Percentiles rank a stretch among this genome's conserved stretches.
Evolutionary conservation across 441 rosid genomes (phyloP).

Genomic region (Euphorbia schlechtendalii): DNA sequence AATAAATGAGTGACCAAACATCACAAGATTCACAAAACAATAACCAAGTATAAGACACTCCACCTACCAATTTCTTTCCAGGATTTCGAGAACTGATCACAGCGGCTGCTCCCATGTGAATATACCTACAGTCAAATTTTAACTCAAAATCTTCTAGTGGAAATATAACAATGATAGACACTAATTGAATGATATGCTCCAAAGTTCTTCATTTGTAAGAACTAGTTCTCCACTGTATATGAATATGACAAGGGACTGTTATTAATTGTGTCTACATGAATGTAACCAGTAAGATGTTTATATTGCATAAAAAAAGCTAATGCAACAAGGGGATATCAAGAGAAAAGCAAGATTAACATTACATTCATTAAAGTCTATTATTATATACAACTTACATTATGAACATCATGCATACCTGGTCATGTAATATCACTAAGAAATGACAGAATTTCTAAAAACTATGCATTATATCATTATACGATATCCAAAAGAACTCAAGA

Average conservation of each 20-base stretch:
- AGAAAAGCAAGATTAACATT: not conserved
- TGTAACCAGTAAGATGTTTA: not conserved
- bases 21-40: slow-evolving; percentile 1
- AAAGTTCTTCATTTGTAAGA: not conserved
- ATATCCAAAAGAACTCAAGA: not conserved
- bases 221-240: not conserved
- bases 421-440: not conserved
- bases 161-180: not conserved
- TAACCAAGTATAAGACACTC: no score
- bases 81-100: slow-evolving; percentile 46
- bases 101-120: slow-evolving; percentile 65
- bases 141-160: slow-evolving; percentile 2
- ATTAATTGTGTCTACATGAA: not conserved
- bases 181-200: not conserved
- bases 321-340: not conserved
- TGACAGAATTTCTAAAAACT: not conserved
- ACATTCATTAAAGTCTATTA: not conserved
- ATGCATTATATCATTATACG: not conserved
- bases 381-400: not conserved
- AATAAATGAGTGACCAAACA: not conserved
- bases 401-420: not conserved
- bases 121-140: slow-evolving; percentile 46
- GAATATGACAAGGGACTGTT: not conserved
- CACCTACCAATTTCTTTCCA: slow-evolving; percentile 72
- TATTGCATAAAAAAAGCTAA: not conserved